A percentile compares a stretch with the other conserved stretches of the same genome.
phyloP scores from a whole-genome alignment of 768 basidiomycete species.

The Tylopilus subfusipes region DNA sequence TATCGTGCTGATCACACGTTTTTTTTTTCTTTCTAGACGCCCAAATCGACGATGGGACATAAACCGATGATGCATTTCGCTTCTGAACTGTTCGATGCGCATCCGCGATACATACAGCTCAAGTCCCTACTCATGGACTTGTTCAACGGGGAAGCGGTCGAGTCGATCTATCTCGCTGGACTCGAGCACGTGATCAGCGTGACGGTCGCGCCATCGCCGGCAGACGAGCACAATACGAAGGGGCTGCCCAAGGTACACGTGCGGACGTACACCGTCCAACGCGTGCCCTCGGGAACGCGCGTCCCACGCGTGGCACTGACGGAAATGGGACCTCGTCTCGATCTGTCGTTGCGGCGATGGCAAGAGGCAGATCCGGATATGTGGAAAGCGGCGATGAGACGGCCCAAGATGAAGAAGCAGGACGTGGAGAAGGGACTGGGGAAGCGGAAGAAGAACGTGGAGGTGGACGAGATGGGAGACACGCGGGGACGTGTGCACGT shows the following conservation, averaged over 20 bases:
- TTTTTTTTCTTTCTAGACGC: constrained; percentile 40
- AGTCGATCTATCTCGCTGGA: constrained; percentile 78
- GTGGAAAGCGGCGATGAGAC: constrained; percentile 74
- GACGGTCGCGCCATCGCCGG: constrained; percentile 64
- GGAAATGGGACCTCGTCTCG: constrained; percentile 90
- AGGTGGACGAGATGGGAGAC: constrained; percentile 98
- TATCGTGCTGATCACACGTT: not conserved
- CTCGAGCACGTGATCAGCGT: constrained; percentile 87
- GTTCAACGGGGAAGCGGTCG: constrained; percentile 85
- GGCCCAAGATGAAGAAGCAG: constrained; percentile 84
- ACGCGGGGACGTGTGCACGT: constrained; percentile 87
- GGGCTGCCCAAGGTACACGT: constrained; percentile 82
- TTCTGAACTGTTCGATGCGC: constrained; percentile 90
- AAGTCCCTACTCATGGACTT: constrained; percentile 90
- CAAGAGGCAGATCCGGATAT: constrained; percentile 74
- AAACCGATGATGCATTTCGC: constrained; percentile 95
- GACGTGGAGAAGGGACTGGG: constrained; percentile 84
- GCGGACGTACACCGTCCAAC: constrained; percentile 75
- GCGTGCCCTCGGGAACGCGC: constrained; percentile 73
- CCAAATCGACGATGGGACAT: constrained; percentile 85
- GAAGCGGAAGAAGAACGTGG: constrained; percentile 92
- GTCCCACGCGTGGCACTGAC: constrained; percentile 78
- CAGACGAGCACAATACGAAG: constrained; percentile 35
- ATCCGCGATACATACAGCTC: constrained; percentile 87
- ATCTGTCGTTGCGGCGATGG: constrained; percentile 74